Percentiles rank a stretch among this genome's conserved stretches.
phyloP scores from a whole-genome alignment of 257 asterid genomes.

The Gynochthodes officinalis region DNA sequence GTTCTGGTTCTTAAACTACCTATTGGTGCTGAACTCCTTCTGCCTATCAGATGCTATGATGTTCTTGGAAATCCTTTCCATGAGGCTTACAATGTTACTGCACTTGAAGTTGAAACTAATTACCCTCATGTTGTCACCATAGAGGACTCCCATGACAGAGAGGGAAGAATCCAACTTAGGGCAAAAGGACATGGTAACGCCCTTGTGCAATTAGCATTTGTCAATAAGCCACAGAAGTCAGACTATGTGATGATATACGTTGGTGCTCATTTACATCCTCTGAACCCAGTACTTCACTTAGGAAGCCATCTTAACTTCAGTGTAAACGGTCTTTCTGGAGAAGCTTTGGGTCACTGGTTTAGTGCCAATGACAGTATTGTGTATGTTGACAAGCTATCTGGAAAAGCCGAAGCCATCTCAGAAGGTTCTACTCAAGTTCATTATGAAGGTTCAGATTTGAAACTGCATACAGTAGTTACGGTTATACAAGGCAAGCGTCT shows the following conservation, averaged over 20 bases:
- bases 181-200: conserved; percentile 68
- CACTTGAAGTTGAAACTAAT: conserved; percentile 68
- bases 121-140: conserved; percentile 62
- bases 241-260: conserved; percentile 58
- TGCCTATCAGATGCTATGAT: conserved; percentile 65
- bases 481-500: conserved; percentile 52
- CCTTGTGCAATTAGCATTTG: conserved; percentile 51
- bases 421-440: conserved; percentile 57
- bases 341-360: conserved; percentile 62
- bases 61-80: conserved; percentile 70
- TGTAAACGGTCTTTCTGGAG: conserved; percentile 51
- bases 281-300: conserved; percentile 55
- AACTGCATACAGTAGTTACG: conserved; percentile 61
- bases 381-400: conserved; percentile 50
- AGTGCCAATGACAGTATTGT: conserved; percentile 62
- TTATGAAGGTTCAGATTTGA: conserved; percentile 42
- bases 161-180: conserved; percentile 44
- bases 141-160: conserved; percentile 28
- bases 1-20: conserved; percentile 54
- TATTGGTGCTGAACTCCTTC: conserved; percentile 56
- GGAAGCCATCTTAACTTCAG: conserved; percentile 58
- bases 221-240: conserved; percentile 50
- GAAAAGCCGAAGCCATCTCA: conserved; percentile 68
- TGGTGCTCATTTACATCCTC: conserved; percentile 73
- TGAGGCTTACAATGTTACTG: conserved; percentile 60